Base-by-base conservation (phyloP, 2,329 filamentous ascomycete genomes). In the Ophiocordyceps camponoti-rufipedis region DNA sequence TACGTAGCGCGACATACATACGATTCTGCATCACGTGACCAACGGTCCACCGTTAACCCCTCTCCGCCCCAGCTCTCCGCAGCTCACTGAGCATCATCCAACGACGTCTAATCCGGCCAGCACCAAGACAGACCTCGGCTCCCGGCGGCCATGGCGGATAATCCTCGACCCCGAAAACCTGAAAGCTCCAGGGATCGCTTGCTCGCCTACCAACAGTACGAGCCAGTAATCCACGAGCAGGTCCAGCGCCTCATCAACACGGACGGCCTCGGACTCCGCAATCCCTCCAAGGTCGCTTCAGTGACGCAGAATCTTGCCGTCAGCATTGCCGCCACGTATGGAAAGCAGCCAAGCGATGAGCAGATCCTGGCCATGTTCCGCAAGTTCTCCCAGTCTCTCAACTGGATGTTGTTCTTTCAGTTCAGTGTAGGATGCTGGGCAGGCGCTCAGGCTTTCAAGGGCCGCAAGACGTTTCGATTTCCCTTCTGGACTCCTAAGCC, bases 401-500 rank as follows among this genome's bases (percentile, higher is more conserved):
- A 16, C n/a, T 23, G 23, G 23, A 23, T 23, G 5, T 23, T 23
- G 23, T 23, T 23, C 23, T 23, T 23, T 5, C 3, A 23, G 23
- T 3, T 23, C 23, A 23, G 23, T 23, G 23, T 23, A 23, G 23
- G 23, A 23, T 23, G 47, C 16, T 13, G 57, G 1, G 55, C 61
- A 6, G 47, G 44, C 3, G 51, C 47, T 41, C 29, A 60, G 44
- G 47, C 62, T 1, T 58, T 53, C 32, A 47, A 51, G 10, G 55
- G 56, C 5, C 57, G 60, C 39, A 50, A 50, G 18, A 60, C 53
- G 4, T 66, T 61, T 51, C 58, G 56, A 6, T 69, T 70, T 50
- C 64, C 66, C 14, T 57, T 69, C 39, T 63, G 58, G 52, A 56
- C 53, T 35, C 63, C 64, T 2, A 58, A 60, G 41, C 51, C 54